These are phyloP conservation scores for Neltuma alba DNA, from an alignment of 306 rosid genomes.

Conservation along the genomic window DNA sequence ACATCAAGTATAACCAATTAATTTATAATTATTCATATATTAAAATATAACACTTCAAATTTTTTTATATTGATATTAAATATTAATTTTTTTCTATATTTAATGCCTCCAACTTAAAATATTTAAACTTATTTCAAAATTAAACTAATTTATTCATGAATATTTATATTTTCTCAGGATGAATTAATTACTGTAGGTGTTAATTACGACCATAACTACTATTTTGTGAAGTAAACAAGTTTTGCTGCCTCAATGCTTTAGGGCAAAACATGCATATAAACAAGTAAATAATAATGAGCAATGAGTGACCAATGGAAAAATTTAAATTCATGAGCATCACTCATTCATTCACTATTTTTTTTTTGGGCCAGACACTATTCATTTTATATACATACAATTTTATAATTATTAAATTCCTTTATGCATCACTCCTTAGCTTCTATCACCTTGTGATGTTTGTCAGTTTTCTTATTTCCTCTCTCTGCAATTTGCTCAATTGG, in stretches of 20 bases:
- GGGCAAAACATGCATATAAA: conserved; percentile 9
- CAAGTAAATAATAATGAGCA: background rate
- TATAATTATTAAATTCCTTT: conserved; percentile 8
- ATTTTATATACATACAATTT: background rate
- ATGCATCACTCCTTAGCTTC: conserved; percentile 5
- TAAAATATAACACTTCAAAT: too few species aligned
- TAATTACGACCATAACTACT: background rate
- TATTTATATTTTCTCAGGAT: background rate
- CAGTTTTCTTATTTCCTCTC: conserved; percentile 19
- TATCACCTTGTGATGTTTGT: conserved; percentile 25
- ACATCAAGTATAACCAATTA: background rate
- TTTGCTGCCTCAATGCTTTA: conserved; percentile 6
- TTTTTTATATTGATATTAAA: too few species aligned
- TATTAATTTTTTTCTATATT: background rate
- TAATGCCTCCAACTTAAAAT: background rate
- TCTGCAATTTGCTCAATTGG: conserved; percentile 27
- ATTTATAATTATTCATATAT: too few species aligned
- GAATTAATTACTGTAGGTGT: background rate
- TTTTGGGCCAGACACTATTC: too few species aligned
- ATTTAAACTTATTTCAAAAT: background rate
- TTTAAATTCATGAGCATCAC: background rate
- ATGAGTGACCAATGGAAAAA: background rate
- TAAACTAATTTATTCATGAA: background rate
- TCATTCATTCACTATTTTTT: background rate
- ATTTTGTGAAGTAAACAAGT: background rate